Evolutionary conservation across 163 green algal species (phyloP).

Genomic region (Scenedesmus sp.): DNA sequence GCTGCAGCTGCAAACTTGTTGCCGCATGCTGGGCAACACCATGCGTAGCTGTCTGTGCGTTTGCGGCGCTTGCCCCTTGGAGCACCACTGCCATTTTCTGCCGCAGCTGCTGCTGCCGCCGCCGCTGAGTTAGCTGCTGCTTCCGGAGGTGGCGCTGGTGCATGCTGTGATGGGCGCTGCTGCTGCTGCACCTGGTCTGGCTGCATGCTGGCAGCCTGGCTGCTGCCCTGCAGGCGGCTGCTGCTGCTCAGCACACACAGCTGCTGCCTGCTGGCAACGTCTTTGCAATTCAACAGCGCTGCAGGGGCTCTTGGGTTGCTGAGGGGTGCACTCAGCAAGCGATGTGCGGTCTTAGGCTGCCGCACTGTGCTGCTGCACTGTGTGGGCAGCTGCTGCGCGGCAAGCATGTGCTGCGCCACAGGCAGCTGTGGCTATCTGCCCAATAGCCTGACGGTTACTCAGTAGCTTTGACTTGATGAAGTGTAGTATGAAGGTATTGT

Average conservation of each 20-base stretch:
- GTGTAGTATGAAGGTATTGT: neutral
- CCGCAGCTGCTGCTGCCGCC: neutral
- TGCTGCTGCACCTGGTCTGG: neutral
- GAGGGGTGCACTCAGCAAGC: neutral
- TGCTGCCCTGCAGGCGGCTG: neutral
- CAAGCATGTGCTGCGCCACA: neutral
- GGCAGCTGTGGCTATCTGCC: neutral
- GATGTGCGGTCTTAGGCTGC: neutral
- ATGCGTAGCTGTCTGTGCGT: neutral
- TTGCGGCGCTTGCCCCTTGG: neutral
- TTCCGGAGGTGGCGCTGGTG: slow-evolving; percentile 4
- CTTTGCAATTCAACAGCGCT: neutral
- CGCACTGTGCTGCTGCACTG: neutral
- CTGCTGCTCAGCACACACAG: neutral
- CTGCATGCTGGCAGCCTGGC: neutral
- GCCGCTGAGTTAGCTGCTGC: neutral
- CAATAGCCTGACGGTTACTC: neutral
- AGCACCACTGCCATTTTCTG: neutral
- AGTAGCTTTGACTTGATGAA: neutral
- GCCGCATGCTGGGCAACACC: slow-evolving; percentile 30
- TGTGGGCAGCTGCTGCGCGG: neutral
- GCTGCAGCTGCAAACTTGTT: neutral
- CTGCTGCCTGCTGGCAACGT: neutral
- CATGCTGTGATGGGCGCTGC: neutral
- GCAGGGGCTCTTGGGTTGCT: neutral